Evolutionary conservation across 306 rosid species (phyloP), one percentile per base, ranked within the genome.

Genomic region (Cucurbita maxima): DNA sequence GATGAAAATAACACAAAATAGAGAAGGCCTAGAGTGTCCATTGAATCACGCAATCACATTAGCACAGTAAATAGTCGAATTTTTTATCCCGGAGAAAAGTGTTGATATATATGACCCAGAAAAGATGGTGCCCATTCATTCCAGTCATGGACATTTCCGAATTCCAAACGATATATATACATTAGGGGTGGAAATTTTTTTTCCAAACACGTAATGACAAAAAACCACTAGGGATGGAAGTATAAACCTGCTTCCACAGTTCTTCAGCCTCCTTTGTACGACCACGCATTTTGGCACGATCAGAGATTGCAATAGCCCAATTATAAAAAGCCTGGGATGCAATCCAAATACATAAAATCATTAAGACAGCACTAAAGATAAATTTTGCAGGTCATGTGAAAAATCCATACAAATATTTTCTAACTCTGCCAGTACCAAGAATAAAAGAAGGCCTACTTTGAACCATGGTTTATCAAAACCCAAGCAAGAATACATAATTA

Each of bases 241-340:
- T 50, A 79, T 57, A 76, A 67, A 95, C 99, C 99, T 91, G 92
- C 82, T 95, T 91, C 99, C 99, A 95, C 36, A 95, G 80, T 84
- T 95, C 99, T 91, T 95, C 99, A 38, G 99, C 99, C 82, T 95
- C 99, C 84, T 95, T 95, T 69, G 99, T 95, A 79, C 99, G 99
- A 75, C 99, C 99, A 62, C 99, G 97, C 96, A 95, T 95, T 88
- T 95, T 95, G 41, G 99, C 97, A 67, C 97, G 84, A 84, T 95
- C 99, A 80, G 99, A 95, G 75, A 95, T 95, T 57, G 99, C 99
- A 80, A 95, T 95, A 40, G 99, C 99, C 99, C 99, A 95, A 84
- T 95, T 95, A 83, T 95, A 95, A 80, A 91, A 95, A 73, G 99
- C 99, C 99, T 95, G 79, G 12, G 45, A 14, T 76, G 79, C 19